Base-by-base conservation (phyloP, 2,329 filamentous ascomycete species). In the Kalaharituber pfeilii region DNA sequence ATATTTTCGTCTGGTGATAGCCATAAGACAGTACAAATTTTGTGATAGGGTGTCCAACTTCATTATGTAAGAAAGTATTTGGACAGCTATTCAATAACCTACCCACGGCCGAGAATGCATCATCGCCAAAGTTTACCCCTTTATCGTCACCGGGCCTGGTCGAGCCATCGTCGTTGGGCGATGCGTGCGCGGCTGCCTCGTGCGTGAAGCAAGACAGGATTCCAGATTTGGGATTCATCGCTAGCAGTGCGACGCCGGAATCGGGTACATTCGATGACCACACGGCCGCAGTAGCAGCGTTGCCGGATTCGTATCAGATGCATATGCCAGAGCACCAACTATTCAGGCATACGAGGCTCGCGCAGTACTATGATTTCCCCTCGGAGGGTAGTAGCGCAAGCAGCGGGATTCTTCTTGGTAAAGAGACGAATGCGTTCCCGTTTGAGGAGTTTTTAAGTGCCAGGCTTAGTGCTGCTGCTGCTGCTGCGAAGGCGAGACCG, bases 361-460 rank as follows among this genome's bases (percentile, higher is more conserved):
- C 24, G 13, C 15, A 20, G 15, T 47, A 47, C 11, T 47, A 47
- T 22, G 42, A 47, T 22, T 47, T 47, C 24, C 42, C 42, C 11
- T 47, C 42, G 13, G 6, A 47, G 5, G 42, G 42, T 18, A 47
- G 42, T 22, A 47, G 42, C 22, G 42, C 42, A 18, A 49, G 49
- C 18, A 51, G 47, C 27, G 56, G 36, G 6, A 36, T 56, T 18
- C 56, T 58, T 51, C 36, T 53, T 36, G 54, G 53, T 18, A 56
- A 59, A 29, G 57, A 59, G 24, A 24, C 5, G 13, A 47, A 47
- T 22, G 56, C 53, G 5, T 59, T 59, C 29, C 57, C 57, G 5
- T 59, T 59, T 50, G 57, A 59, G 47, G 55, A 51, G 6, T 59
- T 51, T 36, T 42, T 59, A 44, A 33, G 52, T 28, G 53, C 27